Conservation (phyloP, 805 yeast species). For the Starmera quercuum region DNA sequence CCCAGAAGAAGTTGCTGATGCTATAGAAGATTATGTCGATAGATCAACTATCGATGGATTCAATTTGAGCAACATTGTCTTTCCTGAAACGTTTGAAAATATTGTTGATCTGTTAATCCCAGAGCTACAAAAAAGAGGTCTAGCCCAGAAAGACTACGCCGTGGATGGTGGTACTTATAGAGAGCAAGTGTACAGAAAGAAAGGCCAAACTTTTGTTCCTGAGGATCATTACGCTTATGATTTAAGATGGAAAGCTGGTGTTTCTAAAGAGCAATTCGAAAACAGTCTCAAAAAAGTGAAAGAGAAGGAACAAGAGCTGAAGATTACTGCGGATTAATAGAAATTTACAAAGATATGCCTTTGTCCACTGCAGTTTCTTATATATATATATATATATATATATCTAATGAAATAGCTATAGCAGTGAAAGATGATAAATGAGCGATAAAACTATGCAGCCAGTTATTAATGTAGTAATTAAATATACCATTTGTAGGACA, state of each 20-base stretch:
- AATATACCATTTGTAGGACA: background rate
- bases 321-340: background rate
- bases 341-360: background rate
- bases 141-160: slow-evolving; percentile 26
- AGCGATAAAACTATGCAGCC: background rate
- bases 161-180: slow-evolving; percentile 23
- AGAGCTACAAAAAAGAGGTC: slow-evolving; percentile 23
- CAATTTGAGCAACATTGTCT: slow-evolving; percentile 26
- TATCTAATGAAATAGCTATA: background rate
- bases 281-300: background rate
- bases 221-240: slow-evolving; percentile 4
- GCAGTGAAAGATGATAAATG: background rate
- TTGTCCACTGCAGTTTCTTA: too few species aligned
- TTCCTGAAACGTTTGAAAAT: slow-evolving; percentile 29
- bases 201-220: slow-evolving; percentile 7
- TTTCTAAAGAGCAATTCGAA: slow-evolving; percentile 20
- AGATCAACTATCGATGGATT: slow-evolving; percentile 30
- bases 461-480: background rate
- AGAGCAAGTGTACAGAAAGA: slow-evolving; percentile 15
- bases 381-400: too few species aligned
- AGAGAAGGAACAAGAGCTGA: background rate
- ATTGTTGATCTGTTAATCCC: slow-evolving; percentile 26
- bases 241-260: slow-evolving; percentile 11
- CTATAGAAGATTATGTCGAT: slow-evolving; percentile 29
- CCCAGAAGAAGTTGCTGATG: slow-evolving; percentile 27